Percentiles rank a stretch among this genome's conserved stretches.
Evolutionary conservation across 495 filamentous ascomycete species (phyloP).

Genomic region (Astrocystis sublimbata): DNA sequence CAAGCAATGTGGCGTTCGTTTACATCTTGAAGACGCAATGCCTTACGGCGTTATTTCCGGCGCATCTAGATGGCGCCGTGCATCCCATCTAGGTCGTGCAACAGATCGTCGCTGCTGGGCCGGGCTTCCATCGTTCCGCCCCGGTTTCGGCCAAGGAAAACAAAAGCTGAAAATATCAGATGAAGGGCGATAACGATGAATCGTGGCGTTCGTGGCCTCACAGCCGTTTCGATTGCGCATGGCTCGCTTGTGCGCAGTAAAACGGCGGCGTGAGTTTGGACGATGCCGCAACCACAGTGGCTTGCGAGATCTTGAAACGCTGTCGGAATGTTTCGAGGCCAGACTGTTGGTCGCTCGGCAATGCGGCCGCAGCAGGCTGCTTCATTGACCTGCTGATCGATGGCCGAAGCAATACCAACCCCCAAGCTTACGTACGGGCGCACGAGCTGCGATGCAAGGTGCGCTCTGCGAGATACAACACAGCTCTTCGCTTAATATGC

Average conservation of each 20-base stretch:
- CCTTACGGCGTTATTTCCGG: neutral
- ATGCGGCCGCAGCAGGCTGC: neutral
- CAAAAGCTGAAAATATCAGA: neutral
- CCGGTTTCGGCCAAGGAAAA: neutral
- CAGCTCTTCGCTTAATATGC: neutral
- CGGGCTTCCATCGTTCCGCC: too few species aligned
- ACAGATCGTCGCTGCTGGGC: conserved; percentile 7
- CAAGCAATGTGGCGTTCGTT: too few species aligned
- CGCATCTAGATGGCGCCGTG: conserved; percentile 23
- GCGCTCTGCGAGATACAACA: too few species aligned
- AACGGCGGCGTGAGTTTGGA: conserved; percentile 1
- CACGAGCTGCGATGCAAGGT: too few species aligned
- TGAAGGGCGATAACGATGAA: too few species aligned
- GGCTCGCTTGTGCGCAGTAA: conserved; percentile 8
- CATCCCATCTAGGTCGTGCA: conserved; percentile 20
- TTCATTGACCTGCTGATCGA: conserved; percentile 18
- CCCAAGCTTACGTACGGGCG: too few species aligned
- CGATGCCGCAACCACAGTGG: neutral
- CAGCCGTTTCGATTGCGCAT: neutral
- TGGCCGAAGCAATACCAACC: too few species aligned
- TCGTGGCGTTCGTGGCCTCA: too few species aligned
- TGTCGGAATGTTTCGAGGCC: neutral
- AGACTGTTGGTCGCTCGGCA: neutral
- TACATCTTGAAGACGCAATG: too few species aligned
- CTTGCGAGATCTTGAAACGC: neutral